Conservation (phyloP, 2,329 filamentous ascomycete species). For the Dactylellina haptotyla region DNA sequence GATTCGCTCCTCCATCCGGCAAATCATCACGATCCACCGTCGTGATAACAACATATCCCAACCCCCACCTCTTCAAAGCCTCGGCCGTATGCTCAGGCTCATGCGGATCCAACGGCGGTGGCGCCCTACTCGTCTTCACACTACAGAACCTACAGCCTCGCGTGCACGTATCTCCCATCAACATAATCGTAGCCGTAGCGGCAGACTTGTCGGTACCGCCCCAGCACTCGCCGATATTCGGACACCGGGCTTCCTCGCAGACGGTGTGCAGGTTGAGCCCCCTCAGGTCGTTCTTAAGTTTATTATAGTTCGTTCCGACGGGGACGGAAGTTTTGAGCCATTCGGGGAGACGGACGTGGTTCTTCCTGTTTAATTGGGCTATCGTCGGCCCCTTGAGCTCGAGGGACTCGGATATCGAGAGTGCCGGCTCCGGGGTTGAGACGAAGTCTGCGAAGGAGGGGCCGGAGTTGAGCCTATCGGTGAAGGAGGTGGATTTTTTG, state of each 20-base stretch:
- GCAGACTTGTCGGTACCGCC: constrained; percentile 86
- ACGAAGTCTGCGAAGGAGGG: constrained; percentile 74
- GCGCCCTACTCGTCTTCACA: constrained; percentile 84
- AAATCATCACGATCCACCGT: constrained; percentile 94
- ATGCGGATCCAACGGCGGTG: constrained; percentile 87
- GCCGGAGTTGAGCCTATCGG: constrained; percentile 72
- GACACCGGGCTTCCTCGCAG: constrained; percentile 95
- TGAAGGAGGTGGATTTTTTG: constrained; percentile 62
- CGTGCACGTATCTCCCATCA: constrained; percentile 99
- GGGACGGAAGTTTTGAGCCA: constrained; percentile 98
- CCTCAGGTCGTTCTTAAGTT: constrained; percentile 91
- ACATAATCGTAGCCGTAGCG: constrained; percentile 97
- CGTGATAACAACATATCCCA: constrained; percentile 95
- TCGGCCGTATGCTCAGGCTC: constrained; percentile 98
- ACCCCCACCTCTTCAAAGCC: constrained; percentile 87
- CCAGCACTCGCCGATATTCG: constrained; percentile 98
- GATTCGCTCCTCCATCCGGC: constrained; percentile 83
- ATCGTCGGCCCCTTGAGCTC: constrained; percentile 60
- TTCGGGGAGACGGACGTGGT: constrained; percentile 79
- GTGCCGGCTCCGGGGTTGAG: constrained; percentile 62
- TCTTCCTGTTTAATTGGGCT: constrained; percentile 70
- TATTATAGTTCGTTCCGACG: constrained; percentile 84
- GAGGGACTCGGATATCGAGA: constrained; percentile 65
- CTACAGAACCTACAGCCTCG: constrained; percentile 96
- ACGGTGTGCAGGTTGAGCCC: constrained; percentile 89